A percentile compares a stretch with the other conserved stretches of the same genome.
These are phyloP conservation scores for Solanum boliviense DNA, from an alignment of 257 asterid species.

Conservation along the genomic window DNA sequence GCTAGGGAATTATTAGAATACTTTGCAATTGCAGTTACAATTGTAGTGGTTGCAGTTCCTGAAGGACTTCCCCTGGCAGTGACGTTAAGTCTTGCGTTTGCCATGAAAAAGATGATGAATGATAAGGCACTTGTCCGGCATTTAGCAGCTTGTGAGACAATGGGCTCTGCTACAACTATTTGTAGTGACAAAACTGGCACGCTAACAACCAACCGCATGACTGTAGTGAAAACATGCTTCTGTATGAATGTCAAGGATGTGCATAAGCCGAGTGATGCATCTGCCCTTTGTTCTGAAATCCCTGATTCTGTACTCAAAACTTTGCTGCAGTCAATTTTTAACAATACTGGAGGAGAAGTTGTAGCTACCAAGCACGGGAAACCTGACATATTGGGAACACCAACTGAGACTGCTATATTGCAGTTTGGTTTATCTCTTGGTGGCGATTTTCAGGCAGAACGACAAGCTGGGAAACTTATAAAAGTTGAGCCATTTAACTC, in stretches of 20 bases:
- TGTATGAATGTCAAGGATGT: slow-evolving; percentile 45
- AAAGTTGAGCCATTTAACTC: slow-evolving; percentile 90
- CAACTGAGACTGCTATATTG: slow-evolving; percentile 80
- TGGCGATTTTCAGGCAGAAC: slow-evolving; percentile 51
- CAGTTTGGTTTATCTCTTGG: slow-evolving; percentile 74
- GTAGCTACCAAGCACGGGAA: slow-evolving; percentile 50
- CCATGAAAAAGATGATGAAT: slow-evolving; percentile 94
- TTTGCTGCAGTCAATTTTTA: slow-evolving; percentile 65
- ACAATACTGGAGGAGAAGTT: slow-evolving; percentile 82
- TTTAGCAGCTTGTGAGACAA: slow-evolving; percentile 92
- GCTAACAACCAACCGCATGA: slow-evolving; percentile 79
- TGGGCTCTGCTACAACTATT: slow-evolving; percentile 89
- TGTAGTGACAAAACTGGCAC: slow-evolving; percentile 95
- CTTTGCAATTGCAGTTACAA: slow-evolving; percentile 83
- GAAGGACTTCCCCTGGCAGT: slow-evolving; percentile 93
- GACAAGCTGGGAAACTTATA: slow-evolving; percentile 31
- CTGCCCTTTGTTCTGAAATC: slow-evolving; percentile 27
- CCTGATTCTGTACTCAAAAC: slow-evolving; percentile 30
- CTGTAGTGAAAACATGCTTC: slow-evolving; percentile 74
- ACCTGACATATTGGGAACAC: slow-evolving; percentile 68
- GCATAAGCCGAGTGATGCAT: slow-evolving; percentile 16
- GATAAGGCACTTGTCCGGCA: slow-evolving; percentile 90
- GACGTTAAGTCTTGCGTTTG: slow-evolving; percentile 82
- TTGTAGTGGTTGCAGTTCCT: slow-evolving; percentile 90
- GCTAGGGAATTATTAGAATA: slow-evolving; percentile 67